A percentile compares a stretch with the other conserved stretches of the same genome.
Evolutionary conservation across 2,329 filamentous ascomycete species (phyloP).

Genomic region (Leptographium galeiforme): DNA sequence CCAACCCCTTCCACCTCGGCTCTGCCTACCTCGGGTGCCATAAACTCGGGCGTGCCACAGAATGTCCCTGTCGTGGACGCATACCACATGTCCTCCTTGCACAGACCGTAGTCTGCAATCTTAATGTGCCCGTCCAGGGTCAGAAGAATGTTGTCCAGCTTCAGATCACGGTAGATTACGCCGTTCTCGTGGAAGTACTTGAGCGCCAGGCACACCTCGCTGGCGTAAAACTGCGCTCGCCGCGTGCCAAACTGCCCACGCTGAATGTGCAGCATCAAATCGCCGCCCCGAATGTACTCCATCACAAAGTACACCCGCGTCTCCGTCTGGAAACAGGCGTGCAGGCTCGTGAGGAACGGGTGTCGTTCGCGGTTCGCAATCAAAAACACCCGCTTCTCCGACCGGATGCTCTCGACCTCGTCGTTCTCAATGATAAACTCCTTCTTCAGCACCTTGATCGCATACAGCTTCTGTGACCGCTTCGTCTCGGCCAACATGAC

Average conservation of each 20-base stretch:
- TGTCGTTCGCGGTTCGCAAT: slow-evolving; percentile 95
- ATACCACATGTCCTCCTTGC: slow-evolving; percentile 99
- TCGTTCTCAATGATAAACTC: slow-evolving; percentile 99
- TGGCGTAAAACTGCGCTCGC: slow-evolving; percentile 95
- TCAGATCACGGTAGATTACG: slow-evolving; percentile 95
- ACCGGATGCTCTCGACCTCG: slow-evolving; percentile 94
- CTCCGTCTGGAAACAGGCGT: slow-evolving; percentile 98
- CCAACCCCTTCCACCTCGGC: background rate
- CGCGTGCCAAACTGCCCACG: slow-evolving; percentile 91
- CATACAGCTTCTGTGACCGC: slow-evolving; percentile 78
- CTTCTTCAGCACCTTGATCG: slow-evolving; percentile 98
- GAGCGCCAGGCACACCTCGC: slow-evolving; percentile 88
- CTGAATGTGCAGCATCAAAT: slow-evolving; percentile 98
- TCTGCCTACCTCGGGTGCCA: slow-evolving; percentile 81
- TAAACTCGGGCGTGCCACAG: slow-evolving; percentile 98
- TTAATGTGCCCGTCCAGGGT: slow-evolving; percentile 96
- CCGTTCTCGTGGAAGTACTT: slow-evolving; percentile 99
- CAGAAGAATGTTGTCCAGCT: slow-evolving; percentile 83
- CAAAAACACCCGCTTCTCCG: slow-evolving; percentile 93
- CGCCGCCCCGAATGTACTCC: slow-evolving; percentile 98
- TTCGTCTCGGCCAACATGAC: slow-evolving; percentile 99
- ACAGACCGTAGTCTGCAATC: slow-evolving; percentile 95
- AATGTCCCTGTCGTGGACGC: slow-evolving; percentile 94
- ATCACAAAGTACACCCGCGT: slow-evolving; percentile 98
- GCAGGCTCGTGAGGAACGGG: slow-evolving; percentile 86